phyloP scores from a whole-genome alignment of 331 rosid genomes.

The Quercus lobata region DNA sequence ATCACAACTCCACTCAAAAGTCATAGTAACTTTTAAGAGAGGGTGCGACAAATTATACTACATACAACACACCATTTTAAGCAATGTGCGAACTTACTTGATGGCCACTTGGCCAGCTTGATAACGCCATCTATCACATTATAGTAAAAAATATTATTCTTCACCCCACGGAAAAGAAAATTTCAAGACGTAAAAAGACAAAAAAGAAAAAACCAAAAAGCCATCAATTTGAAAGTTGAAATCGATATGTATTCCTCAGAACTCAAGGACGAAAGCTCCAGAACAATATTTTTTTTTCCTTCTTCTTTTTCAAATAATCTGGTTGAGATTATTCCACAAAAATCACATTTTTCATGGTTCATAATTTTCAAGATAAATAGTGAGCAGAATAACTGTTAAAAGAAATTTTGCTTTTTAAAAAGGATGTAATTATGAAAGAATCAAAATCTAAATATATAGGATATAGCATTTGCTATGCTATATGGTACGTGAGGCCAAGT shows the following conservation, averaged over 20 bases:
- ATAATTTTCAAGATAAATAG: background rate
- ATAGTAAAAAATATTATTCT: too few relatives aligned
- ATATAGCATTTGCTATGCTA: too few relatives aligned
- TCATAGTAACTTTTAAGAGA: too few relatives aligned
- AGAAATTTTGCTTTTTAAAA: background rate
- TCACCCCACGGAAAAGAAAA: too few relatives aligned
- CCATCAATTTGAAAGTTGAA: background rate
- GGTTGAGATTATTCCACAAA: background rate
- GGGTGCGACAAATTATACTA: rapidly evolving
- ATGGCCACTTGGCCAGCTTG: too few relatives aligned
- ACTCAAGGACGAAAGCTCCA: background rate
- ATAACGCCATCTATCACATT: too few relatives aligned
- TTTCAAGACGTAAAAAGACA: too few relatives aligned
- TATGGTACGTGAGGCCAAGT: background rate
- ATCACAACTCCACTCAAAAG: too few relatives aligned
- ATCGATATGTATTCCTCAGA: background rate
- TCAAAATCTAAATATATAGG: background rate
- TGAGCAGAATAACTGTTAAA: too few relatives aligned
- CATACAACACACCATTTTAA: too few relatives aligned
- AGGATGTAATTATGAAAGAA: background rate
- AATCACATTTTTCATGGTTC: background rate
- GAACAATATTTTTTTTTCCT: background rate
- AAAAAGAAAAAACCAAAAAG: background rate
- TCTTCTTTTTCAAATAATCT: background rate
- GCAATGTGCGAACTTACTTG: too few relatives aligned